Evolutionary conservation across 257 asterid genomes (phyloP), one percentile per base, ranked within the genome.

Genomic region (Scutellaria barbata): DNA sequence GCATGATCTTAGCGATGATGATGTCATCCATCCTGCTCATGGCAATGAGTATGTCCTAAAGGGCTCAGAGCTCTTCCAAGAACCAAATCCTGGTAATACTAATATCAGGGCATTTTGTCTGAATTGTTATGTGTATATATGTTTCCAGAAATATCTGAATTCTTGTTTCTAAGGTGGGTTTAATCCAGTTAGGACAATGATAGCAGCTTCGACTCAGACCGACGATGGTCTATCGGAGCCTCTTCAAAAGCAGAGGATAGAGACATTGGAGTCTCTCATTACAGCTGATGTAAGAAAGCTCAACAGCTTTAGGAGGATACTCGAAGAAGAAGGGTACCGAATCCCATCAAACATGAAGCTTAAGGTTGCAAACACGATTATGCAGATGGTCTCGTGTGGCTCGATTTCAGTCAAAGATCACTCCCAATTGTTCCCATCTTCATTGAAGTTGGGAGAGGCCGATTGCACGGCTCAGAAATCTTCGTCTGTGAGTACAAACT

Each of bases 361-460:
- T 51, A 95, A 87, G 89, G 87, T 96, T 50, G 85, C 98, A 8
- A 90, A 85, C 71, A 78, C 87, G 88, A 74, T 95, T 25, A 83
- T 92, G 91, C 99, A 95, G 74, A 69, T 95, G 62, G 85, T 95
- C 68, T 88, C 99, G 5, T 95, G 99, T 20, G 99, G 99, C 17
- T 89, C 95, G 4, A 73, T 92, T 63, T 83, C 95, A 5, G 96
- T 88, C 25, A 92, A 95, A 73, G 96, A 92, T 82, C 92, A 84
- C 56, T 84, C 67, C 92, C 96, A 20, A 81, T 87, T 16, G 45
- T 86, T 83, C 81, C 81, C 94, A 1, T 83, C 89, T 39, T 83
- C 97, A 0, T 59, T 85, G 61, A 71, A 82, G 78, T 57, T 89
- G 79, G 95, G 96, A 72, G 98, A 89, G 69, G 78, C 89, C 47